These are phyloP conservation scores for Wickerhamomyces chambardii DNA, from an alignment of 805 yeast genomes.

Conservation along the genomic window DNA sequence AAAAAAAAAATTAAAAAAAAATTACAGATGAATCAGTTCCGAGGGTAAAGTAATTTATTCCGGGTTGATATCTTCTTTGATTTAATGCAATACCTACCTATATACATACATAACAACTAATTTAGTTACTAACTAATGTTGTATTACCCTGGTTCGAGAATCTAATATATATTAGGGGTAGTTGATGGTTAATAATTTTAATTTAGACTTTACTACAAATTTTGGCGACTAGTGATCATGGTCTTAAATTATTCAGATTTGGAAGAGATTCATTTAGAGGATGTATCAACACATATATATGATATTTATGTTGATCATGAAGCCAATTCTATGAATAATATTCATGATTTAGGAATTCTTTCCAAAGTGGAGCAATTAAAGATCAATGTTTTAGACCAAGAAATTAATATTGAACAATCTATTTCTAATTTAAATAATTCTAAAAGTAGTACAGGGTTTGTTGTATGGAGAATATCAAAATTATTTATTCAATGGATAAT, in stretches of 20 bases:
- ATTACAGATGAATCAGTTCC: too few species aligned
- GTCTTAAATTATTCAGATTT: background rate
- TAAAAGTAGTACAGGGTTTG: conserved; percentile 50
- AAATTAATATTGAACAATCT: conserved; percentile 24
- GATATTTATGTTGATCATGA: conserved; percentile 7
- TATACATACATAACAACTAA: too few species aligned
- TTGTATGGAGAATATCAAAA: conserved; percentile 48
- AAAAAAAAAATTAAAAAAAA: too few species aligned
- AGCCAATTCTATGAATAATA: too few species aligned
- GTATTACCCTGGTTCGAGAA: too few species aligned
- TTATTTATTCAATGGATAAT: conserved; percentile 45
- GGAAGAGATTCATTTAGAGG: conserved; percentile 7
- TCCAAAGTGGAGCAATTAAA: conserved; percentile 17
- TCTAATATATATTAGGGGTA: too few species aligned
- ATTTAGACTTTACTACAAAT: background rate
- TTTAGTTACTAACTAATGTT: too few species aligned
- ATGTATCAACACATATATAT: conserved; percentile 10
- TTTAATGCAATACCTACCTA: too few species aligned
- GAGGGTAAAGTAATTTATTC: too few species aligned
- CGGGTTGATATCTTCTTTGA: too few species aligned
- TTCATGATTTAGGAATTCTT: conserved; percentile 16
- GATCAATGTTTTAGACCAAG: conserved; percentile 1
- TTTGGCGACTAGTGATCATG: too few species aligned
- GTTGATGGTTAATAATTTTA: too few species aligned
- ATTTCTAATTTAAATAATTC: conserved; percentile 20